Conservation (phyloP, 2,329 filamentous ascomycete genomes). For the Cladorrhinum sp. region DNA sequence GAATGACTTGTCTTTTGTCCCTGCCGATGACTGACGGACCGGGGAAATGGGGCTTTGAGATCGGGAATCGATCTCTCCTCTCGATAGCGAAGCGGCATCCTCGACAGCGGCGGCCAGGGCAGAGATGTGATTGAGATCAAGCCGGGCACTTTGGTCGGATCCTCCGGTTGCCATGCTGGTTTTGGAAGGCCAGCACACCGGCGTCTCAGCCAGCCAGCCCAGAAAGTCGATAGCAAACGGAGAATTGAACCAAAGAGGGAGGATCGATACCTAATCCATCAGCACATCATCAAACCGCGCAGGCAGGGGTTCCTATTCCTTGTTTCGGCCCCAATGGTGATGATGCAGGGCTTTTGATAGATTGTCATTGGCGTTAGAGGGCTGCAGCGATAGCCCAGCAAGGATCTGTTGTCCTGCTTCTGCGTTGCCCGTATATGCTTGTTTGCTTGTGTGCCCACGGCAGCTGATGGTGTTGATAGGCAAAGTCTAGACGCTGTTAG, state of each 20-base stretch:
- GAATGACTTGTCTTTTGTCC: background rate
- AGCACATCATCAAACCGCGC: background rate
- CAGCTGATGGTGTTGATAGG: background rate
- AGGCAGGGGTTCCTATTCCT: background rate
- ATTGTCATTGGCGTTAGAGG: slow-evolving; percentile 3
- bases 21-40: background rate
- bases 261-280: background rate
- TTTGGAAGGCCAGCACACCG: background rate
- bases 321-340: background rate
- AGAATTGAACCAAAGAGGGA: background rate
- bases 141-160: slow-evolving; percentile 18
- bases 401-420: background rate
- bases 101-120: background rate
- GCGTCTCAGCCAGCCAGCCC: background rate
- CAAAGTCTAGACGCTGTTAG: background rate
- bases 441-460: background rate
- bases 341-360: slow-evolving; percentile 4
- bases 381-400: background rate
- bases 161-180: slow-evolving; percentile 2
- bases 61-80: slow-evolving; percentile 11
- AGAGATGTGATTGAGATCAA: slow-evolving; percentile 3
- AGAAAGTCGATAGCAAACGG: background rate
- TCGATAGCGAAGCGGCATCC: background rate
- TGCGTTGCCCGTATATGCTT: background rate
- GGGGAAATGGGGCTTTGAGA: slow-evolving; percentile 7